Conservation (phyloP, 495 filamentous ascomycete species). For the Penicillium roqueforti region DNA sequence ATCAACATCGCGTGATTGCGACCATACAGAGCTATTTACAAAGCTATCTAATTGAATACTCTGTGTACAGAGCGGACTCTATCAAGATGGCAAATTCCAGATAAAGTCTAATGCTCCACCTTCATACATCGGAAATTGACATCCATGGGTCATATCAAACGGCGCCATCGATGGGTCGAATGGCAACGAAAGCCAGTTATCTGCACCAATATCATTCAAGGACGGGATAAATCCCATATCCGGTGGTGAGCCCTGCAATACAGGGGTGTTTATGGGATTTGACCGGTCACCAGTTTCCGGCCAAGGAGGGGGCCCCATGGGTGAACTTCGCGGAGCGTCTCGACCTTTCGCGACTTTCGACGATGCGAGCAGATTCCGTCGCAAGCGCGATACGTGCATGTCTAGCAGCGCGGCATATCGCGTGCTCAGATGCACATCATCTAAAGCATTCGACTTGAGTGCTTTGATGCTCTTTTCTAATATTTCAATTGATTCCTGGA, state of each 20-base stretch:
- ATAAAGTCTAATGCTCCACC: slow-evolving; percentile 49
- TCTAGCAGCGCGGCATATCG: slow-evolving; percentile 51
- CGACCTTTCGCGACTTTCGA: slow-evolving; percentile 27
- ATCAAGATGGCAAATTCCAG: slow-evolving; percentile 46
- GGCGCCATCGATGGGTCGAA: slow-evolving; percentile 54
- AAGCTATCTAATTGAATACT: neutral
- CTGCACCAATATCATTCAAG: slow-evolving; percentile 37
- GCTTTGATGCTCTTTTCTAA: slow-evolving; percentile 47
- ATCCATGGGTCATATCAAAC: slow-evolving; percentile 42
- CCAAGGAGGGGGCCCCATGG: slow-evolving; percentile 32
- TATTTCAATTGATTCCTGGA: slow-evolving; percentile 46
- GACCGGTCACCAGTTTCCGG: slow-evolving; percentile 24
- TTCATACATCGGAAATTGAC: slow-evolving; percentile 48
- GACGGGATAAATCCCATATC: slow-evolving; percentile 35
- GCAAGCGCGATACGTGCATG: slow-evolving; percentile 44
- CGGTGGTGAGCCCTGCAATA: slow-evolving; percentile 28
- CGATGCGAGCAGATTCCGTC: slow-evolving; percentile 40
- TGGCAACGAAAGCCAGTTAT: slow-evolving; percentile 52
- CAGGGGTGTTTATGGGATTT: slow-evolving; percentile 18
- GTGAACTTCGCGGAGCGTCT: slow-evolving; percentile 23
- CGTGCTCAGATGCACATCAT: slow-evolving; percentile 51
- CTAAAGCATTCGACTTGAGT: slow-evolving; percentile 46
- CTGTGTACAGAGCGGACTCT: neutral
- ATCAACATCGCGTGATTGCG: neutral
- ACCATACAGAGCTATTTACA: neutral